Evolutionary conservation across 225 moss, liverwort and hornwort genomes (phyloP), one percentile per base, ranked within the genome.

Genomic region (Pseudisothecium myosuroides): DNA sequence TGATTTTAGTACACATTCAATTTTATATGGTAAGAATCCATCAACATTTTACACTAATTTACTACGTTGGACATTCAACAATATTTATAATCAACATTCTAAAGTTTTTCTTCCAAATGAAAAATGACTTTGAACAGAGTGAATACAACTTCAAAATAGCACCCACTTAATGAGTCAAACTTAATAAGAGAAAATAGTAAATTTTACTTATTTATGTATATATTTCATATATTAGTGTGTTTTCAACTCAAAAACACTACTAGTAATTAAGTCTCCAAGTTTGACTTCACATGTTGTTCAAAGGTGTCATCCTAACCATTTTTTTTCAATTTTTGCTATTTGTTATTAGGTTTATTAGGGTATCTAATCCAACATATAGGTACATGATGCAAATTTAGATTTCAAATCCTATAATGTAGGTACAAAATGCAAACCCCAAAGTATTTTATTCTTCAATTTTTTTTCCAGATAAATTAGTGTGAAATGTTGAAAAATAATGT

Each of bases 141-240:
- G 4, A 23, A 77, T 54, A 24, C 54, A 54, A 77, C 10, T 37
- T 37, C 24, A 77, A 23, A 54, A 8, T 23, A 76, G 8, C 2
- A 32, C 4, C 6, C 0, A 1, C 6, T 13, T 34, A 34, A 13
- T 0, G 2, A 1, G 7, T 32, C 12, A 76, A 32, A 0, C 0
- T 32, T 76, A 50, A 1, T 20, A 2, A 13, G 7, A 34, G 5
- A 7, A 34, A 32, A 2, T 20, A 7, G 7, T 10, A 7, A 21
- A 8, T 20, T 49, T 76, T 20, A 50, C 5, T 32, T 21, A 5
- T 22, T 14, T 5, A 52, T 22, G 1, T 34, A 34, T 13, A 36
- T 52, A 52, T 54, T 77, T 54, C 11, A 23, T 36, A 14, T 23
- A 76, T 9, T 23, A 21, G 5, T 14, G 2, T 36, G 0, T 36